Evolutionary conservation across 257 asterid species (phyloP), one percentile per base, ranked within the genome.

Genomic region (Cordia subcordata): DNA sequence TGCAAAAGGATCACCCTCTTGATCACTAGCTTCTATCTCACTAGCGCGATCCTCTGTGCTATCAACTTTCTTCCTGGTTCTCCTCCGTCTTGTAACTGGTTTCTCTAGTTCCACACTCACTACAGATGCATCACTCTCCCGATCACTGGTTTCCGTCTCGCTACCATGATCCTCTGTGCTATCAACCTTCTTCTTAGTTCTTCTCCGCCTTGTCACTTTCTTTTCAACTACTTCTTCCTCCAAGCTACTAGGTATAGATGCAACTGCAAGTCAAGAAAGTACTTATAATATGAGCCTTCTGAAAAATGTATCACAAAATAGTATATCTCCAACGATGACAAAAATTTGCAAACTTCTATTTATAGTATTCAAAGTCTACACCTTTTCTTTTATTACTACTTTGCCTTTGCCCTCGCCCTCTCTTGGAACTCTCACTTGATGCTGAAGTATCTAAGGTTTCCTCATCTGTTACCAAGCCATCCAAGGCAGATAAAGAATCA

Each of bases 381-480:
- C 94, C 94, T 84, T 86, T 92, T 79, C 57, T 84, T 57, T 75
- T 74, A 15, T 81, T 65, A 68, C 75, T 52, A n/a, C n/a, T n/a
- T n/a, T n/a, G n/a, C n/a, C 81, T 63, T 70, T 83, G 75, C 49
- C 75, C 49, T 60, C 69, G 62, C 55, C 77, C n/a, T 74, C 79
- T 88, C 61, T 53, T 82, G 49, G 75, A 4, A 55, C 15, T 66
- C 66, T 77, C 87, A 23, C 54, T 57, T 44, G 84, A 60, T 57
- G 22, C 82, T 32, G 75, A 72, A 73, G 68, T 53, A 23, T 74
- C 51, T 33, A 42, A 37, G 5, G 47, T 62, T 65, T 74, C 90
- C 51, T 71, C 94, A 66, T 68, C 83, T 49, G 63, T 58, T 65
- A 62, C 71, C 76, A 60, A 56, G 22, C 59, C 78, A 58, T 53